Conservation (phyloP, 371 early-diverging fungal genomes). For the Massospora cicadina region DNA sequence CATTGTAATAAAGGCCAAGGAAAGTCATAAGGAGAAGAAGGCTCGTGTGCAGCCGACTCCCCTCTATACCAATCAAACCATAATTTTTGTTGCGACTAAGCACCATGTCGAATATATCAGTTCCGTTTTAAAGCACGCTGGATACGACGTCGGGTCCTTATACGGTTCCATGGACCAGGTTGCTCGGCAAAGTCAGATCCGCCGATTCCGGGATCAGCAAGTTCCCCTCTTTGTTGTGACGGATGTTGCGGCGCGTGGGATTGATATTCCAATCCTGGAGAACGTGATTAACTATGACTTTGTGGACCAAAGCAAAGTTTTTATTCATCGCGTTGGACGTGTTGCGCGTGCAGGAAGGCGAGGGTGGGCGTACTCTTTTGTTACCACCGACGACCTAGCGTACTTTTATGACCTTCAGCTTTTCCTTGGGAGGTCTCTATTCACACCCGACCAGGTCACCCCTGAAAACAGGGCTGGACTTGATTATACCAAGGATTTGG, state of each 20-base stretch:
- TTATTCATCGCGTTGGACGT: slow-evolving; percentile 98
- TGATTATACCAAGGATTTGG: slow-evolving; percentile 68
- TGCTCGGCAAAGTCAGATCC: slow-evolving; percentile 72
- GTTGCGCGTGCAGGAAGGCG: slow-evolving; percentile 89
- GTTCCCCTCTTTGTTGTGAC: slow-evolving; percentile 85
- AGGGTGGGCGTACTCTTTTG: slow-evolving; percentile 83
- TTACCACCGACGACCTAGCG: slow-evolving; percentile 72
- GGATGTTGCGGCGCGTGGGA: slow-evolving; percentile 98
- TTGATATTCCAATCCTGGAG: slow-evolving; percentile 94
- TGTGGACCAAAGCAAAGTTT: slow-evolving; percentile 79
- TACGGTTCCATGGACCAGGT: slow-evolving; percentile 91
- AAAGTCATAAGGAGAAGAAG: slow-evolving; percentile 20
- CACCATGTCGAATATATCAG: slow-evolving; percentile 92
- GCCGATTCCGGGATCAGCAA: slow-evolving; percentile 57
- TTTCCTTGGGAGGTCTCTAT: slow-evolving; percentile 60
- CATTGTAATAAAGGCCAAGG: slow-evolving; percentile 21
- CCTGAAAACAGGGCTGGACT: slow-evolving; percentile 10
- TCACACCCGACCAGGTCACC: slow-evolving; percentile 24
- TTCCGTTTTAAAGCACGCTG: slow-evolving; percentile 41
- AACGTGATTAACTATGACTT: slow-evolving; percentile 97
- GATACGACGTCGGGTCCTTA: slow-evolving; percentile 65
- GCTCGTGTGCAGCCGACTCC: slow-evolving; percentile 25
- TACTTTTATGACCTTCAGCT: slow-evolving; percentile 82
- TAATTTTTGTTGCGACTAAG: slow-evolving; percentile 88
- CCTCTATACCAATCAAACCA: slow-evolving; percentile 49